Evolutionary conservation across 1,139 yeast genomes (phyloP), one percentile per base, ranked within the genome.

Genomic region (Spencermartinsiella ligniputridi): DNA sequence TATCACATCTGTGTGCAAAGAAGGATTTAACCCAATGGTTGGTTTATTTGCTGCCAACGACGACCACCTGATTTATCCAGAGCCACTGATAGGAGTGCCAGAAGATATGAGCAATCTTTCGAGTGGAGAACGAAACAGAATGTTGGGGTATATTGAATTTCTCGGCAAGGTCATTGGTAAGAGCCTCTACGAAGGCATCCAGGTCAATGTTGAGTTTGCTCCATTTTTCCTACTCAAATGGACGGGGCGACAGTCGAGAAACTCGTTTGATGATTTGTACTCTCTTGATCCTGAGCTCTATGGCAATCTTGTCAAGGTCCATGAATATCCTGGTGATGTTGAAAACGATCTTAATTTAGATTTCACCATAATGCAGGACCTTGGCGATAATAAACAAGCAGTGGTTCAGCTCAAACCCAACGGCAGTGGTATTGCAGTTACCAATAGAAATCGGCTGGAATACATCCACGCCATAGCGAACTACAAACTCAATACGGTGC

Each of bases 81-180:
- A 79, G 56, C 84, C 88, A 1, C 74, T 74, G 25, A 74, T 78
- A 35, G 79, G 70, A 35, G 55, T 60, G 16, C 40, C 32, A 16
- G 29, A 16, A 4, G 19, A 8, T 33, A 43, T 36, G 18, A 37
- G 27, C 18, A 27, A 11, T 34, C 20, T 9, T 6, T 18, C 19
- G 11, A 17, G 4, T 5, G 19, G 20, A 15, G 25, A 13, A 35
- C 50, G 3, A 46, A 49, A 21, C 48, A 45, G 9, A 11, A 24
- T 21, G 33, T 60, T 82, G 41, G 59, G 65, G 21, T 72, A 74
- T 47, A 64, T 78, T 41, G 72, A 72, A 52, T 89, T 88, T 56
- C 63, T 89, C 53, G 98, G 98, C 0, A 79, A 76, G 65, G 69
- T 89, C 8, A 72, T 92, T 40, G 98, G 97, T 1, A 92, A 89